phyloP scores from a whole-genome alignment of 768 basidiomycete species.

The Phallus indusiatus region DNA sequence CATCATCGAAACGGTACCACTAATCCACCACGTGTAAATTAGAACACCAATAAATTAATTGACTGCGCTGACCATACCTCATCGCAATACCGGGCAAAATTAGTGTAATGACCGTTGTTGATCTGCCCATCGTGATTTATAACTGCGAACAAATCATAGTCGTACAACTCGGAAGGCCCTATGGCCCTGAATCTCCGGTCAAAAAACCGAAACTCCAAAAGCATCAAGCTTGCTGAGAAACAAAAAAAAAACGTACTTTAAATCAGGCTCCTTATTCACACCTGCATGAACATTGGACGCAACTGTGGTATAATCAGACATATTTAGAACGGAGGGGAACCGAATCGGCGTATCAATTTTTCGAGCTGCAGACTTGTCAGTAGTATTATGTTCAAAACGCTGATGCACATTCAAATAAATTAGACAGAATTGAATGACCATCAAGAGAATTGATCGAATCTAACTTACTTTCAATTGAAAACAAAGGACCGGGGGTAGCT shows the following conservation, averaged over 20 bases:
- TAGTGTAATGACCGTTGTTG: constrained; percentile 92
- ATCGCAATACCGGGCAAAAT: constrained; percentile 74
- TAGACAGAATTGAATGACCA: neutral
- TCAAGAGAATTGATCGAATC: neutral
- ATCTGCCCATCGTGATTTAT: constrained; percentile 93
- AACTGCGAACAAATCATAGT: constrained; percentile 88
- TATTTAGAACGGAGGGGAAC: constrained; percentile 77
- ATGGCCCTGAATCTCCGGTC: no score
- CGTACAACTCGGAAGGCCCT: constrained; percentile 63
- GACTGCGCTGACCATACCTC: constrained; percentile 56
- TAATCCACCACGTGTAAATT: constrained; percentile 21
- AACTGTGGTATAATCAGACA: constrained; percentile 77
- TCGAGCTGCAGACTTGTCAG: constrained; percentile 60
- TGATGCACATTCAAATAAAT: constrained; percentile 21
- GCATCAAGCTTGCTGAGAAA: no score
- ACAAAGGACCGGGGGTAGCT: constrained; percentile 80
- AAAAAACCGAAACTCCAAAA: no score
- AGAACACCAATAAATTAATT: neutral
- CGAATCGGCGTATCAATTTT: constrained; percentile 81
- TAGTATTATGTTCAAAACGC: constrained; percentile 87
- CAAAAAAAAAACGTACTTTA: neutral
- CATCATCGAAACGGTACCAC: constrained; percentile 95
- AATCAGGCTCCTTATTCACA: neutral
- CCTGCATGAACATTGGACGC: constrained; percentile 17
- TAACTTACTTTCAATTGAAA: constrained; percentile 84